Evolutionary conservation across 2,329 filamentous ascomycete species (phyloP).

Genomic region (Sclerotinia nivalis): DNA sequence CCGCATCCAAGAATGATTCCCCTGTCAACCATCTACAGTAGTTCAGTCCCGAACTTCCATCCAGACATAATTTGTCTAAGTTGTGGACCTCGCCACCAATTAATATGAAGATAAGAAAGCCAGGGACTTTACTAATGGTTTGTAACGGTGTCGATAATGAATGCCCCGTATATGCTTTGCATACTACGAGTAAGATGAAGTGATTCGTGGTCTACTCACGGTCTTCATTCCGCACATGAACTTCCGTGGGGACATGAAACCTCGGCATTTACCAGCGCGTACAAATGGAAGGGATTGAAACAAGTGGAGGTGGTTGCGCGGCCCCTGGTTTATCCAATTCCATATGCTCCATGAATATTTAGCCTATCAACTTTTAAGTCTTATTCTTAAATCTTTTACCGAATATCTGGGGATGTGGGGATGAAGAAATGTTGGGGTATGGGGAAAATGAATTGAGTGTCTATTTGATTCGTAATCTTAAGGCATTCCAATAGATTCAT

Average conservation of each 20-base stretch:
- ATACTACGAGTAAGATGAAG: neutral
- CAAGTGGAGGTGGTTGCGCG: neutral
- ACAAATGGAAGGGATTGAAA: neutral
- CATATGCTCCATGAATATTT: neutral
- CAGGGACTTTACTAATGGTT: no score
- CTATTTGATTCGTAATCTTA: neutral
- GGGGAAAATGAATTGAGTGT: neutral
- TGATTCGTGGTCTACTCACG: neutral
- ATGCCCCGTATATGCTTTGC: neutral
- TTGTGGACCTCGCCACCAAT: neutral
- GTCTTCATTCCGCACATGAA: neutral
- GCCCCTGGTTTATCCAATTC: neutral
- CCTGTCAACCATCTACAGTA: neutral
- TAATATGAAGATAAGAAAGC: neutral
- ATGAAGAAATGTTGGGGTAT: neutral
- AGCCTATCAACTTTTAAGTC: neutral
- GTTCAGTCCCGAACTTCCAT: neutral
- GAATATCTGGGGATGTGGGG: conserved; percentile 9
- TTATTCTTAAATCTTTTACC: neutral
- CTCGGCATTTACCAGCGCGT: neutral
- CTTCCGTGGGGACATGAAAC: neutral
- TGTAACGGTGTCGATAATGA: neutral
- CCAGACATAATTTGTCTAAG: no score
- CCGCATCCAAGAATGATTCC: neutral
- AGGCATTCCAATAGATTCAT: neutral